Percentiles rank a stretch among this genome's conserved stretches.
Conservation (phyloP, 164 flowering plant genomes). For the Nymphaea thermarum region DNA sequence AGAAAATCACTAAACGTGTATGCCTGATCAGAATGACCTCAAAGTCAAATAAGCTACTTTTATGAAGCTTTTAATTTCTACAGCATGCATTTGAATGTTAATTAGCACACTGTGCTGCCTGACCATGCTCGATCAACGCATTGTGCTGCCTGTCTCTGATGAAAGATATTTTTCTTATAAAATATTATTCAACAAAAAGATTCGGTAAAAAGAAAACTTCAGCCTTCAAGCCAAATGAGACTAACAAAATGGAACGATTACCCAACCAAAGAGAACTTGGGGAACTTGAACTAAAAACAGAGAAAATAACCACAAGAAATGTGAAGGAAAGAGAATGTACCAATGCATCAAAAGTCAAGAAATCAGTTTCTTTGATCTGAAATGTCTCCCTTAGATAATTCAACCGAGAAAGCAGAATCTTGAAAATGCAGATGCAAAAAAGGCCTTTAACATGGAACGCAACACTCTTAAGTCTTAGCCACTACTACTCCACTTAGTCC, state of each 20-base stretch:
- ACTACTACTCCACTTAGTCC: no score
- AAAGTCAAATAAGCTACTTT: no score
- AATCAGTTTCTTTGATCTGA: constrained; percentile 98
- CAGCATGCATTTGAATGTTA: no score
- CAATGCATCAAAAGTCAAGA: constrained; percentile 96
- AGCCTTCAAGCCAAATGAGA: not conserved
- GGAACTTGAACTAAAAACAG: no score
- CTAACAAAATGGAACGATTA: not conserved
- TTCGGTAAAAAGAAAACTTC: not conserved
- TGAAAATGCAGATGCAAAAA: constrained; percentile 21
- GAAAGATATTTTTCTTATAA: not conserved
- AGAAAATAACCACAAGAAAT: not conserved
- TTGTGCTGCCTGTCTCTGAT: constrained; percentile 99
- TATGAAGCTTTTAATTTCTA: no score
- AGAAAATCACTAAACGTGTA: no score
- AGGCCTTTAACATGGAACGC: not conserved
- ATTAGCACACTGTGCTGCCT: constrained; percentile 27
- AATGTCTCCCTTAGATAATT: constrained; percentile 93
- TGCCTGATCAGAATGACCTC: no score
- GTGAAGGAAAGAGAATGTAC: constrained; percentile 25
- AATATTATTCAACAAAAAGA: not conserved
- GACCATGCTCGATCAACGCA: constrained; percentile 99
- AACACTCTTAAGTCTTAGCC: not conserved
- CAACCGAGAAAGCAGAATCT: constrained; percentile 82
- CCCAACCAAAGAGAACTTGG: not conserved